Evolutionary conservation across 768 basidiomycete species (phyloP).

Genomic region (Neoboletus brunneissimus): DNA sequence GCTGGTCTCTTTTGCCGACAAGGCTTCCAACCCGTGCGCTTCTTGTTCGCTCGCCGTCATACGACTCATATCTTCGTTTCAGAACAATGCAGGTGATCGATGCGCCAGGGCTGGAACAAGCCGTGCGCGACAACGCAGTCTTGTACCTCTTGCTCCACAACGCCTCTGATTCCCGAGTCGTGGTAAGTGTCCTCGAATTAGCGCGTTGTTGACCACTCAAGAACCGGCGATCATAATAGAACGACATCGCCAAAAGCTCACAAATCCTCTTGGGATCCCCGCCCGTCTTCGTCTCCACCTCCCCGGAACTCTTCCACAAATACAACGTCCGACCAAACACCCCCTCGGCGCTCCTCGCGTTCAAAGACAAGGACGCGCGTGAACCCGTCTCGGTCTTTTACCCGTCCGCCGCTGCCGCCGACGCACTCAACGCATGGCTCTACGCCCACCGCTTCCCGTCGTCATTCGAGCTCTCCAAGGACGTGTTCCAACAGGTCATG

Average conservation of each 20-base stretch:
- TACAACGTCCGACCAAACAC: slow-evolving; percentile 37
- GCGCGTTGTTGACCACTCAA: too few species aligned
- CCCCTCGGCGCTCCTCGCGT: slow-evolving; percentile 64
- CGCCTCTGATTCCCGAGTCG: slow-evolving; percentile 26
- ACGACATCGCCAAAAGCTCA: slow-evolving; percentile 54
- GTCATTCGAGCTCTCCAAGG: slow-evolving; percentile 67
- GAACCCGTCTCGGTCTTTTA: slow-evolving; percentile 46
- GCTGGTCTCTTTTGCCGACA: slow-evolving; percentile 70
- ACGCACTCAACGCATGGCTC: slow-evolving; percentile 51
- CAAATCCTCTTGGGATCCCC: slow-evolving; percentile 49
- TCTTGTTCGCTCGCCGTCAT: background rate
- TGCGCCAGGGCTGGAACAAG: slow-evolving; percentile 2
- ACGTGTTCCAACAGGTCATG: slow-evolving; percentile 85
- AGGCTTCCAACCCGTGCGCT: slow-evolving; percentile 67
- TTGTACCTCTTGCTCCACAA: slow-evolving; percentile 53
- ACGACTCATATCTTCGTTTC: background rate
- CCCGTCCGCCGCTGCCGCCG: background rate
- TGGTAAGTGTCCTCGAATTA: slow-evolving; percentile 29
- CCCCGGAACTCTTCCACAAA: slow-evolving; percentile 31
- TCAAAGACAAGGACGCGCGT: slow-evolving; percentile 55
- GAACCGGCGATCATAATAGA: slow-evolving; percentile 27
- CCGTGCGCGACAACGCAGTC: slow-evolving; percentile 15
- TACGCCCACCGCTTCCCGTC: slow-evolving; percentile 69
- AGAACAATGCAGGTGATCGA: slow-evolving; percentile 25
- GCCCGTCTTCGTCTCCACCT: slow-evolving; percentile 43